Percentiles rank a stretch among this genome's conserved stretches.
Evolutionary conservation across 257 asterid genomes (phyloP).

Genomic region (Salvia rosmarinus): DNA sequence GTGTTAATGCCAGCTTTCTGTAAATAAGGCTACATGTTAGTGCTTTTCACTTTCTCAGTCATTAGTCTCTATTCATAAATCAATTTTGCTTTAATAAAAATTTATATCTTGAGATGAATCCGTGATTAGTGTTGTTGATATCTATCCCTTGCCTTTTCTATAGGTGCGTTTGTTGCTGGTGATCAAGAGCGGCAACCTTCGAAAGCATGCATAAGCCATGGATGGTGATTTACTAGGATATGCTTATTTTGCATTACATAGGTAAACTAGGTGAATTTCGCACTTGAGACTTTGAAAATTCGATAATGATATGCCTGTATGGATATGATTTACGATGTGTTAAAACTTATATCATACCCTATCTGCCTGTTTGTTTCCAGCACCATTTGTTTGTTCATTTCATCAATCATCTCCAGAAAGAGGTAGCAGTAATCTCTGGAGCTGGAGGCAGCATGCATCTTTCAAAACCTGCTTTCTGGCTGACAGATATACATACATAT

Average conservation of each 20-base stretch:
- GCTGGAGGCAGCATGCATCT: conserved; percentile 24
- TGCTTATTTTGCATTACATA: conserved; percentile 43
- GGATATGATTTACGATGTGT: conserved; percentile 23
- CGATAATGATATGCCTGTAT: conserved; percentile 28
- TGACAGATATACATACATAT: not conserved
- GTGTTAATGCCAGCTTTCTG: conserved; percentile 38
- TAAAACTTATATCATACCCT: conserved; percentile 32
- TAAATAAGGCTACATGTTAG: conserved; percentile 83
- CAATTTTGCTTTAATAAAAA: not conserved
- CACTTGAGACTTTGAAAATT: conserved; percentile 29
- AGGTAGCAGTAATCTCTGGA: conserved; percentile 15
- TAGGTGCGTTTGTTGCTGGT: conserved; percentile 55
- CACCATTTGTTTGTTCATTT: conserved; percentile 25
- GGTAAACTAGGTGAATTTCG: conserved; percentile 46
- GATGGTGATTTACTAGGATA: conserved; percentile 44
- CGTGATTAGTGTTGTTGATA: conserved; percentile 32
- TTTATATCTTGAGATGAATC: not conserved
- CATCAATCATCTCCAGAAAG: conserved; percentile 26
- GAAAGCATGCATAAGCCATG: conserved; percentile 61
- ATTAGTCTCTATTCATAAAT: not conserved
- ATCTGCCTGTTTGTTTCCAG: conserved; percentile 19
- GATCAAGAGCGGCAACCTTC: conserved; percentile 32
- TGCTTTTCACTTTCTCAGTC: conserved; percentile 17
- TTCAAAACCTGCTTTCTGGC: conserved; percentile 30
- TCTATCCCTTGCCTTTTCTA: not conserved